Base-by-base conservation (phyloP, 1,284 basidiomycete genomes). In the Tilletia indica region DNA sequence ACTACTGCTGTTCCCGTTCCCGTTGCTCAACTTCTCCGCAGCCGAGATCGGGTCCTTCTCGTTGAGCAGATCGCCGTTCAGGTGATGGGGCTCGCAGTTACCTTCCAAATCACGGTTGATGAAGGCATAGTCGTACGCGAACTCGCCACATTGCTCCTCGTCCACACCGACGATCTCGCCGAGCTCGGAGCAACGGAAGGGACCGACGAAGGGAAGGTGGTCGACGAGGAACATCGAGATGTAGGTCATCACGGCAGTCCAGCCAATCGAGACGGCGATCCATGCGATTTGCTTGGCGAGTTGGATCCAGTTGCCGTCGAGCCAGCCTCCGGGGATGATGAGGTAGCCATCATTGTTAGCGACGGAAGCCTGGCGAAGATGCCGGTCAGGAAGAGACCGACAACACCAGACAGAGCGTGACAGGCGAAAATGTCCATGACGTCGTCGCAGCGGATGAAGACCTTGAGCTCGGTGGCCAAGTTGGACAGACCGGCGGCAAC, bases 151-250 rank as follows among this genome's bases (percentile, higher is more conserved):
- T 74, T 86, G 83, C 68, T 82, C 84, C 74, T 83, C 92, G 84
- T 97, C 94, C 89, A 96, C 91, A 68, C 94, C 94, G 69, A 93
- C 87, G 71, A 88, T 88, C 86, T 97, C 93, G 45, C 89, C 92
- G 82, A 92, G 90, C 47, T 89, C 89, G 19, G 89, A 88, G 25
- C 90, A 89, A 56, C 91, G 88, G 79, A 97, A 89, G 70, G 89
- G 87, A 63, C 93, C 87, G 25, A 90, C 90, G 70, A 70, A 77
- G 56, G 93, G 93, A 68, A 94, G 89, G 63, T 89, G 76, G 85
- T 96, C 90, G 80, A 95, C 85, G 16, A 85, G 85, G 85, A 91
- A 91, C 86, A 87, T 87, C 81, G 87, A 86, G 48, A 81, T 79
- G 72, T 86, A 86, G 48, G 87, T 88, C 70, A 88, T 84, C 73